Evolutionary conservation across 1,139 yeast genomes (phyloP).

Genomic region (Diutina rugosa): DNA sequence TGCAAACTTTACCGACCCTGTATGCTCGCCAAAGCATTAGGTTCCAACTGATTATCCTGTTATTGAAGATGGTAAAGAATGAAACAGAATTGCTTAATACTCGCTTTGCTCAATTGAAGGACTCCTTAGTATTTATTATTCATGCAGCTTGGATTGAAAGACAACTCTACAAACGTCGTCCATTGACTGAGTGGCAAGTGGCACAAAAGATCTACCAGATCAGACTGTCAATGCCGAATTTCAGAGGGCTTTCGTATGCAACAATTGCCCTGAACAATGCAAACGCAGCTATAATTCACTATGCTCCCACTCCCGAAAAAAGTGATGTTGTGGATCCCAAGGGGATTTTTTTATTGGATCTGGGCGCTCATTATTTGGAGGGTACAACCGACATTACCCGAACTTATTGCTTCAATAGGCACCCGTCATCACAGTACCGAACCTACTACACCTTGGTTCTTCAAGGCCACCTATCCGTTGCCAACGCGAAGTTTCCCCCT

Average conservation of each 20-base stretch:
- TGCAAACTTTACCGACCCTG: slow-evolving; percentile 17
- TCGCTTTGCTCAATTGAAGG: slow-evolving; percentile 29
- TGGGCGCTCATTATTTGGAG: slow-evolving; percentile 88
- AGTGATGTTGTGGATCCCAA: slow-evolving; percentile 61
- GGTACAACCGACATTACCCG: slow-evolving; percentile 98
- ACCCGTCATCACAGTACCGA: slow-evolving; percentile 39
- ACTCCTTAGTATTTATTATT: slow-evolving; percentile 27
- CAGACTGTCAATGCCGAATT: slow-evolving; percentile 29
- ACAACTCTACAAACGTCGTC: slow-evolving; percentile 14
- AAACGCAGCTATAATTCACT: slow-evolving; percentile 89
- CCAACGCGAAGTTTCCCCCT: slow-evolving; percentile 70
- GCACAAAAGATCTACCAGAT: slow-evolving; percentile 29
- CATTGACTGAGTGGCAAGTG: slow-evolving; percentile 27
- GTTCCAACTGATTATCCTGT: slow-evolving; percentile 21
- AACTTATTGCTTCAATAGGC: slow-evolving; percentile 76
- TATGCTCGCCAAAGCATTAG: slow-evolving; percentile 12
- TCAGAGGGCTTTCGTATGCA: slow-evolving; percentile 73
- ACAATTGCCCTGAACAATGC: slow-evolving; percentile 90
- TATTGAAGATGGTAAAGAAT: slow-evolving; percentile 25
- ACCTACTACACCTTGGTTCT: slow-evolving; percentile 78
- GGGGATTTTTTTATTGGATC: slow-evolving; percentile 75
- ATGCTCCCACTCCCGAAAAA: slow-evolving; percentile 53
- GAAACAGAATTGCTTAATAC: slow-evolving; percentile 24
- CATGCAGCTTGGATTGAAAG: slow-evolving; percentile 31
- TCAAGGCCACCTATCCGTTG: slow-evolving; percentile 82